Conservation (phyloP, 257 asterid genomes). For the Misopates orontium region DNA sequence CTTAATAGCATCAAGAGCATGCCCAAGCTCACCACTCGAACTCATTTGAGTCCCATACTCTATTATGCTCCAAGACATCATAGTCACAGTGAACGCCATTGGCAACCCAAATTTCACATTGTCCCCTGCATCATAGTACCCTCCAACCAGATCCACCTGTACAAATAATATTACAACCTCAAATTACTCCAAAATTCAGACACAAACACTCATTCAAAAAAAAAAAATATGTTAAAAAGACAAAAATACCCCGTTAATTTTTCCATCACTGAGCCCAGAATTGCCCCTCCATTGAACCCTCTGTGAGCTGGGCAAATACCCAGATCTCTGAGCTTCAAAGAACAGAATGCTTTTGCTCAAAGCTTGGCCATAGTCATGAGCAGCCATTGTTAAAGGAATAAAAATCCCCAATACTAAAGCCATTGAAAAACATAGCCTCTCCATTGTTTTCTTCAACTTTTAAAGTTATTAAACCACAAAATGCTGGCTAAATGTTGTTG, state of each 20-base stretch:
- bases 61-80: constrained; percentile 72
- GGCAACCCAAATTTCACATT: constrained; percentile 84
- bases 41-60: constrained; percentile 68
- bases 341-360: constrained; percentile 60
- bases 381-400: constrained; percentile 41
- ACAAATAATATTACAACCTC: neutral
- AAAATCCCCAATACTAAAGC: constrained; percentile 34
- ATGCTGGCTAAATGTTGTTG: constrained; percentile 4
- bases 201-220: neutral
- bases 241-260: constrained; percentile 53
- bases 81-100: constrained; percentile 78
- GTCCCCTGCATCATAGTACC: constrained; percentile 91
- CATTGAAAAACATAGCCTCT: constrained; percentile 37
- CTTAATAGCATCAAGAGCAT: constrained; percentile 68
- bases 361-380: constrained; percentile 66
- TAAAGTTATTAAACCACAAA: constrained; percentile 4
- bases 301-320: constrained; percentile 60
- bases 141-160: constrained; percentile 83
- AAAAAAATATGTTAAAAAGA: neutral
- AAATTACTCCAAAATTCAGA: no score
- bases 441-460: constrained; percentile 17
- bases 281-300: constrained; percentile 73
- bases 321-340: constrained; percentile 86
- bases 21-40: constrained; percentile 51
- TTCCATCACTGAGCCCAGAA: constrained; percentile 75